These are phyloP conservation scores for Phytophthora megakarya DNA, from an alignment of 352 stramenopile species.

Conservation along the genomic window DNA sequence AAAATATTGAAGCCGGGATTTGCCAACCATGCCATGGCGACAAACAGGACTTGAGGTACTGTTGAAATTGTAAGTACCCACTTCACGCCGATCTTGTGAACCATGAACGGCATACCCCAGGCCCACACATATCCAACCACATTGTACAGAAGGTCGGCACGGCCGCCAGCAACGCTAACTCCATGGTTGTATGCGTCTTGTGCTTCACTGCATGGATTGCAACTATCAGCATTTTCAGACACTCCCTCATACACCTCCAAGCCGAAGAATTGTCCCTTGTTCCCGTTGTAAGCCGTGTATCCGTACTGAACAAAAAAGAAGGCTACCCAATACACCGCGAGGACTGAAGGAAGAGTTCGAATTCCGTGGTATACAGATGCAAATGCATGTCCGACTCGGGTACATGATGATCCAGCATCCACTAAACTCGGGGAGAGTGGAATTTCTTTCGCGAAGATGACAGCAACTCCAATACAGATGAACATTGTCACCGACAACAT, in stretches of 20 bases:
- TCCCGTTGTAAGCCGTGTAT: constrained; percentile 62
- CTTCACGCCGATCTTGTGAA: constrained; percentile 43
- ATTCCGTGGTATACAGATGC: constrained; percentile 41
- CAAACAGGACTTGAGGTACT: constrained; percentile 43
- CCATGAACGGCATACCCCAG: constrained; percentile 44
- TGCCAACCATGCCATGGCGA: constrained; percentile 39
- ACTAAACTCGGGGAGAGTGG: constrained; percentile 24
- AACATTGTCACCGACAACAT: constrained; percentile 53
- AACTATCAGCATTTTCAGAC: constrained; percentile 43
- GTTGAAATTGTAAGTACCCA: constrained; percentile 39
- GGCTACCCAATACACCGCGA: constrained; percentile 40
- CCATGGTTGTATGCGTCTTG: constrained; percentile 49
- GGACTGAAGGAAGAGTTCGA: constrained; percentile 28
- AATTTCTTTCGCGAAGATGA: constrained; percentile 38
- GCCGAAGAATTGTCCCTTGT: constrained; percentile 68
- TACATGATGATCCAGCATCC: constrained; percentile 18
- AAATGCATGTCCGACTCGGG: constrained; percentile 33
- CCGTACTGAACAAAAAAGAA: constrained; percentile 53
- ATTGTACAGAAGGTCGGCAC: constrained; percentile 49
- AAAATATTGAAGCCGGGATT: constrained; percentile 29
- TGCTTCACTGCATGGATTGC: constrained; percentile 36
- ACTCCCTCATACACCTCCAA: constrained; percentile 49
- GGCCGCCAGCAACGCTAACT: constrained; percentile 44
- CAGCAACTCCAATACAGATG: constrained; percentile 33
- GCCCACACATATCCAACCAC: constrained; percentile 44